Conservation (phyloP, 2,329 filamentous ascomycete species). For the Rachicladosporium sp. region DNA sequence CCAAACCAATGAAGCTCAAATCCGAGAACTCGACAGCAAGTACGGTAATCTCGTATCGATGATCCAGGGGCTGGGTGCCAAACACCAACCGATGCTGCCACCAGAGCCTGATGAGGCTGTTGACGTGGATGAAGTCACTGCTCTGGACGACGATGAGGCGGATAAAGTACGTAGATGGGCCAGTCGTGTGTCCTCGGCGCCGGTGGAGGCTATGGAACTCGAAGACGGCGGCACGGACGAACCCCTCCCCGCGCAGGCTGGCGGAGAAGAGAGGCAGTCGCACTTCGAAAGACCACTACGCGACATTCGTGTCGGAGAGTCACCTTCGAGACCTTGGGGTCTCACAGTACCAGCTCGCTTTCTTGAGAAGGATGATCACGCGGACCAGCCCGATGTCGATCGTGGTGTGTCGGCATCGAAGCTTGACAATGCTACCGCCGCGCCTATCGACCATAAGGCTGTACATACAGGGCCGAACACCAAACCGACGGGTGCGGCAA, state of each 20-base stretch:
- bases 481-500: too few relatives aligned
- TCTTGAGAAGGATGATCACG: conserved; percentile 21
- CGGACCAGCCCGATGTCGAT: too few relatives aligned
- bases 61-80: conserved; percentile 79
- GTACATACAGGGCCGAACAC: too few relatives aligned
- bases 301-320: conserved; percentile 86
- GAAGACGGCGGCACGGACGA: conserved; percentile 17
- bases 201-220: conserved; percentile 13
- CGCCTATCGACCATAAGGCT: too few relatives aligned
- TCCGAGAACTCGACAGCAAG: conserved; percentile 82
- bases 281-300: conserved; percentile 77
- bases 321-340: conserved; percentile 84
- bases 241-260: conserved; percentile 25
- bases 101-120: conserved; percentile 26
- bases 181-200: conserved; percentile 54
- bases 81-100: conserved; percentile 74
- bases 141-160: conserved; percentile 41
- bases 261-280: conserved; percentile 42
- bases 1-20: conserved; percentile 73
- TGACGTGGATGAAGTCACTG: conserved; percentile 24
- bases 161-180: conserved; percentile 80
- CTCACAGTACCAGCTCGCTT: conserved; percentile 50
- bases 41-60: conserved; percentile 87
- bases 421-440: too few relatives aligned
- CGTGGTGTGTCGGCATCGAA: too few relatives aligned